Base-by-base conservation (phyloP, 495 filamentous ascomycete genomes). In the Aspergillus cristatus region DNA sequence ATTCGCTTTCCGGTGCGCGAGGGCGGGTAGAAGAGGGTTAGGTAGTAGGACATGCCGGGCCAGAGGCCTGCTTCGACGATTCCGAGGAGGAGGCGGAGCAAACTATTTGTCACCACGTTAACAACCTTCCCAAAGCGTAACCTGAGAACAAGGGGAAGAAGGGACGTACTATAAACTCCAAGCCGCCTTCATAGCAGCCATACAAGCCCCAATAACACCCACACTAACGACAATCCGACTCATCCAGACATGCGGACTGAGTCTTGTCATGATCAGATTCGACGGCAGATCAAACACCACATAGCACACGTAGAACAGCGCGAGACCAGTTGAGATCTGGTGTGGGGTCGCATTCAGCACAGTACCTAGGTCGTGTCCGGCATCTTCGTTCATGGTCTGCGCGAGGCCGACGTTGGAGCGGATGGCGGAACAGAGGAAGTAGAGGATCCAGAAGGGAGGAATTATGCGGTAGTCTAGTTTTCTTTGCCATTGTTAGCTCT, bases 21-120 rank as follows among this genome's bases (percentile, higher is more conserved):
- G 0, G 87, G 84, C 0, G 86, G 88, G 51, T 95, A 95, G 68
- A 93, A 94, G 12, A 94, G 70, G 1, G 88, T 91, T 14, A 95
- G 70, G 48, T 93, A 94, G 59, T 91, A 94, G 14, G 87, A 75
- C 87, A 94, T 94, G 26, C 88, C 88, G 1, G 88, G 88, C 86
- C 88, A 94, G 78, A 94, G 86, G 13, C 88, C 88, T 7, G 88
- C 87, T 50, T 86, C 88, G 14, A 94, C 86, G 37, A 93, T 71
- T 29, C 88, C 88, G 11, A 94, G 71, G 6, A 95, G 68, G 32
- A 94, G 76, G n/a, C 88, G 81, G 3, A 94, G 70, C 18, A 94
- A 70, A 46, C 79, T 84, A 34, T 10, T 28, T 25, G n/a, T n/a
- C 20, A 14, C 18, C 4, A 16, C 7, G 22, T 50, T 38, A 40